Base-by-base conservation (phyloP, 495 filamentous ascomycete species). In the Rusavskia elegans region DNA sequence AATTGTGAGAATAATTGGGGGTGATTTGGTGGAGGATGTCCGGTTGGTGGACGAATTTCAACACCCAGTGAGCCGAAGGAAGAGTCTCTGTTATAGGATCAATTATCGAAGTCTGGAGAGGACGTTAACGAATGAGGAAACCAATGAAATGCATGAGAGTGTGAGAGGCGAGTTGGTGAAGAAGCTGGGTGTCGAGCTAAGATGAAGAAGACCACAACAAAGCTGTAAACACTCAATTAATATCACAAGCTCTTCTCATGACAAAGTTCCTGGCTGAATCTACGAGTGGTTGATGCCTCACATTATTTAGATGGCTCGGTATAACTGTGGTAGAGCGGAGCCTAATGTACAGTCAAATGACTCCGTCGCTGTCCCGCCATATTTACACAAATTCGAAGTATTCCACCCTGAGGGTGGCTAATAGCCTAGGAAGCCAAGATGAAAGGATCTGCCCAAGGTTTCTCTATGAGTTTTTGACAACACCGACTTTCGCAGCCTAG, bases 71-170 rank as follows among this genome's bases (percentile, higher is more conserved):
- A 89, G 85, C 45, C 76, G 78, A 14, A 69, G 85, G 59, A 81
- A 77, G 72, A 95, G 87, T 63, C 64, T 89, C 68, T 95, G 87
- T 70, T 98, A 96, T 61, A 70, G 92, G 57, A 83, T 96, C 59
- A 90, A 87, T 62, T 98, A 97, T 61, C 73, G 89, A 40, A 89
- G 86, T 62, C 65, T 95, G 58, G 90, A 96, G 67, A 74, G 79
- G 57, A 98, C 93, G 8, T 68, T 98, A 66, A 92, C 78, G 25
- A 90, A 87, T 50, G 69, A 71, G 48, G 84, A 93, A 70, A 72
- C 76, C 5, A 94, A 94, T 63, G 67, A 70, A 23, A 64, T 94
- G 58, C 90, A 98, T 66, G 71, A 79, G 14, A 59, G 67, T 60
- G 78, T 97, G 37, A 66, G 69, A 19, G 58, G 68, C 50, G 71